phyloP scores from a whole-genome alignment of 1,284 basidiomycete genomes.

The Austroboletus novae-zelandiae region DNA sequence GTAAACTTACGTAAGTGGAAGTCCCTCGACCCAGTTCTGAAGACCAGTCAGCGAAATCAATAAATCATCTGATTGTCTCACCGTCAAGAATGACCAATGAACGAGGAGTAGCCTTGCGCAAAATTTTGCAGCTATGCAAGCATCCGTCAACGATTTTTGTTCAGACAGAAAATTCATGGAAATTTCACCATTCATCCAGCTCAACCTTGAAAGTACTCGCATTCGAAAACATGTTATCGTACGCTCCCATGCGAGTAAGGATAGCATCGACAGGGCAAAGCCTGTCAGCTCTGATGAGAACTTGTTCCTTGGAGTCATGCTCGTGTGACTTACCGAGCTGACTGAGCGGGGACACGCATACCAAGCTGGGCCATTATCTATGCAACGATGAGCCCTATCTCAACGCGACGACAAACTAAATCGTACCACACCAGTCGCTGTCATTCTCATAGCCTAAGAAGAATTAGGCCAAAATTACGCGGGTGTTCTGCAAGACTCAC shows the following conservation, averaged over 20 bases:
- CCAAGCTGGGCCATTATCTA: conserved; percentile 96
- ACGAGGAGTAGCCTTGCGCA: conserved; percentile 86
- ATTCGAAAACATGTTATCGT: conserved; percentile 96
- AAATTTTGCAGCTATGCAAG: conserved; percentile 75
- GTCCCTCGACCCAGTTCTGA: conserved; percentile 88
- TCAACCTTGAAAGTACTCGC: conserved; percentile 97
- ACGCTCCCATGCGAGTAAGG: conserved; percentile 97
- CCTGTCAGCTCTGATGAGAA: conserved; percentile 35
- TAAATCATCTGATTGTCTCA: conserved; percentile 35
- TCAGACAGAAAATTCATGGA: background rate
- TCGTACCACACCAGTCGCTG: conserved; percentile 83
- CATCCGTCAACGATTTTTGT: background rate
- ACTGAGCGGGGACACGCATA: conserved; percentile 91
- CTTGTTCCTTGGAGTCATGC: background rate
- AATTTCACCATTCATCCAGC: conserved; percentile 84
- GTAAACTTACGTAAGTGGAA: conserved; percentile 68
- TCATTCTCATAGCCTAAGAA: conserved; percentile 85
- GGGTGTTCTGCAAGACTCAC: conserved; percentile 37
- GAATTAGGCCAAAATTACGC: conserved; percentile 4
- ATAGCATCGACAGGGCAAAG: conserved; percentile 92
- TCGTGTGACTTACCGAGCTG: conserved; percentile 58
- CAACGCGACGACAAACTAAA: background rate
- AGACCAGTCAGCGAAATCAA: conserved; percentile 9
- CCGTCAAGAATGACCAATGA: conserved; percentile 95
- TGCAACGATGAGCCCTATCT: conserved; percentile 7